Base-by-base conservation (phyloP, 441 rosid genomes). In the Raphanus hybrid region DNA sequence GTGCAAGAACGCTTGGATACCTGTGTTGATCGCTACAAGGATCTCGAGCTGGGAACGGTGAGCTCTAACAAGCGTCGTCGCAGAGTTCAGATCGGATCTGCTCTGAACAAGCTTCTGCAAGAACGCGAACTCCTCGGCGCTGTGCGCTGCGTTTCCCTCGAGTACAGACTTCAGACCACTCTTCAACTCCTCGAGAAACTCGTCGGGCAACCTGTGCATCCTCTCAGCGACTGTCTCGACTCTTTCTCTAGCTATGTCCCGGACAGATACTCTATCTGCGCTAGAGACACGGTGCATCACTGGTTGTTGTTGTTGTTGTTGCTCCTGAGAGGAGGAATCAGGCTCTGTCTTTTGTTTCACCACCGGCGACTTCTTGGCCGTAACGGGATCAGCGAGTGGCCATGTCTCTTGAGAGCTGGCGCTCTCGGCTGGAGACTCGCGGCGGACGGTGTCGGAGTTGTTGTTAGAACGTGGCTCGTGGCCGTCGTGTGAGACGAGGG, bases 341-440 rank as follows among this genome's bases (percentile, higher is more conserved):
- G 69, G 69, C 69, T 41, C 69, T 0, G 34, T 65, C 55, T 65
- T 65, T 41, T 65, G 55, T 6, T 6, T 41, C 3, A 41, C 69
- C 2, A 7, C 43, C 43, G 43, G 2, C 9, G 54, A 20, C 69
- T 65, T 65, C 54, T 65, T 41, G 6, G 69, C 69, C 16, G n/a
- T 8, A 3, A 4, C 2, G 6, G 16, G 3, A 20, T 65, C 69
- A 20, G 35, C 69, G 16, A 65, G 69, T 6, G 69, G 69, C 69
- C 69, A 65, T 6, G 69, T 65, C 1, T 65, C 69, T 41, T 65
- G 69, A 41, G 69, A 65, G 52, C 69, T 65, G 1, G 55, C 55
- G n/a, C 69, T 65, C 69, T 65, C 69, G 34, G 69, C 69, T 41
- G 69, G 69, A 20, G 69, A 65, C 55, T 65, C 55, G 10, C 69